These are phyloP conservation scores for Diaporthe sp. DNA, from an alignment of 2,329 filamentous ascomycete species.

Conservation along the genomic window DNA sequence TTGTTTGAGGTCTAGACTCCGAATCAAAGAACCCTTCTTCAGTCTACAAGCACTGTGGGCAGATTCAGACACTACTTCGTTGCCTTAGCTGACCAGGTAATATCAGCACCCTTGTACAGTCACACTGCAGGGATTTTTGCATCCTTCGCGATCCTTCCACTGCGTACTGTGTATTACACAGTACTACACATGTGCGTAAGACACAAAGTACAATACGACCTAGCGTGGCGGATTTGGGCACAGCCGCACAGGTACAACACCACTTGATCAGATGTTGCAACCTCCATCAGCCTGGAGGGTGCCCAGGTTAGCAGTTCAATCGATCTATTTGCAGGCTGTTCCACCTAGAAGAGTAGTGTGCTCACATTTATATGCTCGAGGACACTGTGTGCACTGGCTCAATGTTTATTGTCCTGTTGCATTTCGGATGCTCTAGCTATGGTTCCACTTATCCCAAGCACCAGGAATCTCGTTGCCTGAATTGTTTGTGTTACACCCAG, in stretches of 20 bases:
- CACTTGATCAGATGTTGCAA: not conserved
- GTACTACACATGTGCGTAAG: not conserved
- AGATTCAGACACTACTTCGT: not conserved
- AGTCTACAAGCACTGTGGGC: not conserved
- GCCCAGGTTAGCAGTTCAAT: not conserved
- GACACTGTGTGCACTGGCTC: not conserved
- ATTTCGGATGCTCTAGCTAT: not conserved
- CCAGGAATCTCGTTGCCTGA: constrained; percentile 8
- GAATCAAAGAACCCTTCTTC: not conserved
- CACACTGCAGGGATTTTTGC: not conserved
- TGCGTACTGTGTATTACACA: not conserved
- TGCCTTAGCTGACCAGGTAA: not conserved
- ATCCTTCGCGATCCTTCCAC: constrained; percentile 16
- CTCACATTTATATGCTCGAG: no score
- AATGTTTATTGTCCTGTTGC: not conserved
- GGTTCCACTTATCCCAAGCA: not conserved
- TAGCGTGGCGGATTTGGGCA: not conserved
- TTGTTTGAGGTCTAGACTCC: not conserved
- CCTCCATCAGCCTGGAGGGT: not conserved
- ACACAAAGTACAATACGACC: not conserved
- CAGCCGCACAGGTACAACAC: not conserved
- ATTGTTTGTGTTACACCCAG: not conserved
- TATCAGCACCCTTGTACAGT: not conserved
- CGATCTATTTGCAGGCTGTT: not conserved
- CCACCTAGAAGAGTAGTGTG: not conserved